These are phyloP conservation scores for Xylaria sp. DNA, from an alignment of 495 filamentous ascomycete species.

Conservation along the genomic window DNA sequence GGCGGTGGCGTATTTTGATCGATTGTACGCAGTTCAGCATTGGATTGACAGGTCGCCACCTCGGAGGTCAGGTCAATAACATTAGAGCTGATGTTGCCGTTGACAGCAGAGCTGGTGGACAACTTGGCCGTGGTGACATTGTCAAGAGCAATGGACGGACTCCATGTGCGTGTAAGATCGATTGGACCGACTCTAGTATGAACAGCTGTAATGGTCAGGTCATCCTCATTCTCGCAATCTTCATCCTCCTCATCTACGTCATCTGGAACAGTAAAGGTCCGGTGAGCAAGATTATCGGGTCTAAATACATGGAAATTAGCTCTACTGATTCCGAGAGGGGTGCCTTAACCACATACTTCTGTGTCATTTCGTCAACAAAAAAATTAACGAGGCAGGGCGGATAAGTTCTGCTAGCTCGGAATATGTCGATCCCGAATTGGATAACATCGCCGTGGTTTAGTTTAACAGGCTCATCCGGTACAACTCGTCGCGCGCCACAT, in stretches of 20 bases:
- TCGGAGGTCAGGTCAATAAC: conserved; percentile 46
- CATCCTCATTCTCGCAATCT: conserved; percentile 47
- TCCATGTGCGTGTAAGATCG: not conserved
- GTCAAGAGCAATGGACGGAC: not conserved
- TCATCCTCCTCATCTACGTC: conserved; percentile 56
- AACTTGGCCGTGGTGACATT: not conserved
- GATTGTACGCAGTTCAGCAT: conserved; percentile 6
- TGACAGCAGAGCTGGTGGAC: not conserved
- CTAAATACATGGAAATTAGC: conserved; percentile 20
- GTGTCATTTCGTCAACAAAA: conserved; percentile 18
- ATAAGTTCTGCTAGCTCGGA: conserved; percentile 47
- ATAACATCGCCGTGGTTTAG: conserved; percentile 51
- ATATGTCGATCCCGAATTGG: conserved; percentile 56
- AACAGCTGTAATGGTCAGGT: not conserved
- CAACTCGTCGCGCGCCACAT: conserved; percentile 23
- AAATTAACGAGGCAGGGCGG: conserved; percentile 46
- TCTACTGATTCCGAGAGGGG: not conserved
- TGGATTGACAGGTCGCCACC: conserved; percentile 27
- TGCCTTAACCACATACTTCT: conserved; percentile 8
- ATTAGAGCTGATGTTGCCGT: conserved; percentile 31
- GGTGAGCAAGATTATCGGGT: conserved; percentile 9
- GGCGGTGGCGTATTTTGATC: not conserved
- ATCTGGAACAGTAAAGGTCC: conserved; percentile 55
- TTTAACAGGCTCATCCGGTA: conserved; percentile 19
- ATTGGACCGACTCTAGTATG: not conserved